A percentile compares a stretch with the other conserved stretches of the same genome.
Evolutionary conservation across 768 basidiomycete species (phyloP).

Genomic region (Rhizopogon sp.): DNA sequence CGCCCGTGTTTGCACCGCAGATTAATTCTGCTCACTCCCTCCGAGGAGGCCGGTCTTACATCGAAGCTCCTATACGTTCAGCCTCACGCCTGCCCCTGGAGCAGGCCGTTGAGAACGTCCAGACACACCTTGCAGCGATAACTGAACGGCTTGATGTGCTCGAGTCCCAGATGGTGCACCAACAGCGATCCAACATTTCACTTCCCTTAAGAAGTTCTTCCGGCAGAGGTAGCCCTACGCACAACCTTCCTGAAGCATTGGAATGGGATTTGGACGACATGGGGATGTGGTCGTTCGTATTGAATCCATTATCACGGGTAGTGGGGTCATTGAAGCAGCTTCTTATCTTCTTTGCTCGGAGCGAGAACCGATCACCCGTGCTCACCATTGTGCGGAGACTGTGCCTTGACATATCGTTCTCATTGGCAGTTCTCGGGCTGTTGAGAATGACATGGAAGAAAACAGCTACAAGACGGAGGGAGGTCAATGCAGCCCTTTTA

Average conservation of each 20-base stretch:
- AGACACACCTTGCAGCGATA: slow-evolving; percentile 77
- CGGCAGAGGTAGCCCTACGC: slow-evolving; percentile 40
- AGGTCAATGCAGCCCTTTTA: slow-evolving; percentile 59
- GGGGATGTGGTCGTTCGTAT: slow-evolving; percentile 76
- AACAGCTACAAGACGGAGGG: slow-evolving; percentile 64
- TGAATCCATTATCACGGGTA: slow-evolving; percentile 57
- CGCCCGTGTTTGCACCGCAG: slow-evolving; percentile 34
- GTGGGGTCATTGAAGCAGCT: slow-evolving; percentile 45
- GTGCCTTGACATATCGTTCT: slow-evolving; percentile 74
- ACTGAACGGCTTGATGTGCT: slow-evolving; percentile 76
- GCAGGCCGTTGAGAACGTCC: slow-evolving; percentile 72
- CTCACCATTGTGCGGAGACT: slow-evolving; percentile 67
- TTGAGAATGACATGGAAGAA: slow-evolving; percentile 58
- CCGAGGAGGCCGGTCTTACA: slow-evolving; percentile 31
- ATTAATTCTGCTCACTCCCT: slow-evolving; percentile 31
- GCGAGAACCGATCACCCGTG: slow-evolving; percentile 59
- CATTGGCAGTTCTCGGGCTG: slow-evolving; percentile 57
- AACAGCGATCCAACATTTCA: slow-evolving; percentile 37
- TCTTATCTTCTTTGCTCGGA: slow-evolving; percentile 52
- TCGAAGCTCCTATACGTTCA: slow-evolving; percentile 33
- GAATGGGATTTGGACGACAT: slow-evolving; percentile 76
- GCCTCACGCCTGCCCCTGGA: slow-evolving; percentile 52
- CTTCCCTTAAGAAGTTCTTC: slow-evolving; percentile 34
- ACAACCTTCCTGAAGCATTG: slow-evolving; percentile 23
- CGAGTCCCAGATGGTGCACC: slow-evolving; percentile 31